Evolutionary conservation across 306 rosid genomes (phyloP).

Genomic region (Inga leiocalycina): DNA sequence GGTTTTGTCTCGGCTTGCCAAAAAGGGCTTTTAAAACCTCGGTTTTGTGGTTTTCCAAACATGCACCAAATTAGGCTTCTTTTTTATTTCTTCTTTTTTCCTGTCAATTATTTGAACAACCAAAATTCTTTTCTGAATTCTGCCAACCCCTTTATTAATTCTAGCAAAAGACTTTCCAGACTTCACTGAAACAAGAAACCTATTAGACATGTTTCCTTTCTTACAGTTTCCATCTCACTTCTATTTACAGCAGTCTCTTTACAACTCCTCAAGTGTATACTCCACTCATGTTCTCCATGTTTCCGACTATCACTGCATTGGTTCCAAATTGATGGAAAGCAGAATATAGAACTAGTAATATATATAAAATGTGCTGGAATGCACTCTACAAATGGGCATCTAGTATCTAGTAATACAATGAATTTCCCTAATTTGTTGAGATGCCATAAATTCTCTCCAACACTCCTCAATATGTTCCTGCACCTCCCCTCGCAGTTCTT

Average conservation of each 20-base stretch:
- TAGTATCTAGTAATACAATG: background rate
- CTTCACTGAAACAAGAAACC: background rate
- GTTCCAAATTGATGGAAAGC: background rate
- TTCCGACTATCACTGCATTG: background rate
- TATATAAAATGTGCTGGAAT: background rate
- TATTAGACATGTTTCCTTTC: background rate
- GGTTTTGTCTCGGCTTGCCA: too few relatives aligned
- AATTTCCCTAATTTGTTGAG: background rate
- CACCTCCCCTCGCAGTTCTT: background rate
- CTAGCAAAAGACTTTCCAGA: background rate
- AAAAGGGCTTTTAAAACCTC: rapidly evolving
- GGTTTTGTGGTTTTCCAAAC: background rate
- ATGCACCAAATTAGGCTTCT: background rate
- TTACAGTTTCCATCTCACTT: background rate
- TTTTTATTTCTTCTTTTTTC: background rate
- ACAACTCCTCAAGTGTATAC: background rate
- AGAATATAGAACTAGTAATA: background rate
- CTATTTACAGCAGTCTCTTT: background rate
- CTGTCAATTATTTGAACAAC: background rate
- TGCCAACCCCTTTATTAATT: background rate
- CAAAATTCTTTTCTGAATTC: background rate
- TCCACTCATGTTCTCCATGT: background rate
- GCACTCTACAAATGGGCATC: background rate
- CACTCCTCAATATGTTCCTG: background rate
- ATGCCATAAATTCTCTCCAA: background rate